phyloP scores from a whole-genome alignment of 257 asterid genomes.

The Capsicum rhomboideum region DNA sequence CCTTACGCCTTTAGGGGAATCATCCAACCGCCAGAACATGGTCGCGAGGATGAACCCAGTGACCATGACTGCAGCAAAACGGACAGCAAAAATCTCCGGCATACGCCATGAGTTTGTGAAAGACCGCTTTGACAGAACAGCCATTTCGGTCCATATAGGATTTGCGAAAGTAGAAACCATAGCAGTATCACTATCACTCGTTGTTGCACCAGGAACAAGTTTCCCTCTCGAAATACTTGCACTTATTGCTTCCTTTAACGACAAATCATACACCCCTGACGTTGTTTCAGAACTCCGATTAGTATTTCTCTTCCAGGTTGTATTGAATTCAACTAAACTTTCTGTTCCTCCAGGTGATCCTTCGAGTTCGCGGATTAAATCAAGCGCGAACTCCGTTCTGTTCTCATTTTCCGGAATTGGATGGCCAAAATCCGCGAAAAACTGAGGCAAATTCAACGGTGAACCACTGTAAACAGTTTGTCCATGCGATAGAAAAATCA shows the following conservation, averaged over 20 bases:
- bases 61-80: conserved; percentile 28
- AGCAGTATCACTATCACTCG: conserved; percentile 1
- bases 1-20: conserved; percentile 29
- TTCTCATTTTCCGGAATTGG: conserved; percentile 33
- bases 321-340: conserved; percentile 27
- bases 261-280: not conserved
- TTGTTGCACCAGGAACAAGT: conserved; percentile 28
- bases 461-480: conserved; percentile 29
- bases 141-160: conserved; percentile 32
- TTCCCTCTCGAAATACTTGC: conserved; percentile 33
- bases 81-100: conserved; percentile 28
- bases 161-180: conserved; percentile 31
- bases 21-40: conserved; percentile 30
- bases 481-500: conserved; percentile 30
- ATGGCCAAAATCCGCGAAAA: conserved; percentile 28
- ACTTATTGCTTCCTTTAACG: conserved; percentile 30
- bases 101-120: conserved; percentile 30
- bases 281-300: not conserved
- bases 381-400: conserved; percentile 29
- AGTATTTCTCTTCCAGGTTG: conserved; percentile 2
- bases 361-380: conserved; percentile 34
- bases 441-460: conserved; percentile 16
- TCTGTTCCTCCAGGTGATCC: conserved; percentile 17
- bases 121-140: conserved; percentile 21
- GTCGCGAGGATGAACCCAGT: conserved; percentile 38